Percentiles rank a stretch among this genome's conserved stretches.
Conservation (phyloP, 2,329 filamentous ascomycete species). For the Periconia macrospinosa region DNA sequence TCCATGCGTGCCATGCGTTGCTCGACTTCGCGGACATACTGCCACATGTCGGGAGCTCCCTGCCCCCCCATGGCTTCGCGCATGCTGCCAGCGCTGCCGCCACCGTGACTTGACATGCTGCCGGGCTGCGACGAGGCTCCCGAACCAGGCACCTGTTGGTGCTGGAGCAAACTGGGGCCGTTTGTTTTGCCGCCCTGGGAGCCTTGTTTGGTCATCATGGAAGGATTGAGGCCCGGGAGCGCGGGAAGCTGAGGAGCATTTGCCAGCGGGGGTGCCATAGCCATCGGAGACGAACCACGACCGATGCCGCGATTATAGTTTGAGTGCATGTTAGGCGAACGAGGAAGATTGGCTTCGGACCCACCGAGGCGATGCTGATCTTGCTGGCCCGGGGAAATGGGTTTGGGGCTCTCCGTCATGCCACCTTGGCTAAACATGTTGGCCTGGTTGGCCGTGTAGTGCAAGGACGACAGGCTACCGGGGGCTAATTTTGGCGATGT, state of each 20-base stretch:
- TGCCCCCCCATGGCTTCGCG: conserved; percentile 67
- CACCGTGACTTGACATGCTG: conserved; percentile 57
- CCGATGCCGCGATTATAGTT: conserved; percentile 63
- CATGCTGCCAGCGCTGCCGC: conserved; percentile 61
- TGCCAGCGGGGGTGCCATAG: conserved; percentile 45
- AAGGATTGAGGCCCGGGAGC: conserved; percentile 44
- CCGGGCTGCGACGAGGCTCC: conserved; percentile 53
- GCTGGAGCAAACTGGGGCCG: conserved; percentile 46
- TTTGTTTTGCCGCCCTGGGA: conserved; percentile 35
- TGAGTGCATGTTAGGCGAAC: conserved; percentile 68
- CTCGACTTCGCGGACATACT: conserved; percentile 72
- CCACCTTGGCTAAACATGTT: conserved; percentile 70
- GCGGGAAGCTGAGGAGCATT: conserved; percentile 47
- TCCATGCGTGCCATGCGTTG: conserved; percentile 50
- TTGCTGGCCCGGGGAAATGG: conserved; percentile 68
- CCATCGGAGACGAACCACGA: conserved; percentile 57
- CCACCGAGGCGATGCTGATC: conserved; percentile 59
- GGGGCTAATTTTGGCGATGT: conserved; percentile 42
- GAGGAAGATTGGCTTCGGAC: conserved; percentile 48
- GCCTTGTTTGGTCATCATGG: conserved; percentile 33
- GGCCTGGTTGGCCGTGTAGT: conserved; percentile 41
- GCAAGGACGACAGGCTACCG: conserved; percentile 39
- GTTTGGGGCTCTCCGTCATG: conserved; percentile 87
- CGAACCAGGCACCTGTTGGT: conserved; percentile 39
- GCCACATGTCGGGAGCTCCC: conserved; percentile 60